Base-by-base conservation (phyloP, 73 alveolate species). In the Tetrahymena elliotti region DNA sequence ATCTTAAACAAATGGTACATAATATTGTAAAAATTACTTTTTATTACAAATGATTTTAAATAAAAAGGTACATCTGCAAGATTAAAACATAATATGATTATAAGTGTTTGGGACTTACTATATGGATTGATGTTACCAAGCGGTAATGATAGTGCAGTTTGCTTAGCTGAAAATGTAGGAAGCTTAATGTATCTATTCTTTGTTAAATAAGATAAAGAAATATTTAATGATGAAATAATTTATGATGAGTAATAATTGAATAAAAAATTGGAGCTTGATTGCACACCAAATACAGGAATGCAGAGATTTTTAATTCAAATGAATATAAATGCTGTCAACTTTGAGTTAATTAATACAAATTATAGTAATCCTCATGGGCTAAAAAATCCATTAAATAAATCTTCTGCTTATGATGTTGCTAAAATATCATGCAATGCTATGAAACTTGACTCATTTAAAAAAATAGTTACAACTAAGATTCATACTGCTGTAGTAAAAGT, bases 81-180 rank as follows among this genome's bases (percentile, higher is more conserved):
- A 35, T 96, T 98, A 34, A 96, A 96, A 41, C 83, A 97, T 35
- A 98, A 97, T 33, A 98, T 97, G 94, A 95, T 97, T 22, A 39
- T 97, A n/a, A 92, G 95, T 33, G 93, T 98, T 18, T 88, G 94
- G 54, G 99, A 98, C 53, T 94, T 98, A 24, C 95, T 98, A 82
- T 98, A 97, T 94, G 99, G 98, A 33, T 96, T 98, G 35, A 98
- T 98, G 99, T 96, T 98, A 37, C 99, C 99, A 35, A 95, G 98
- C 38, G 99, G 99, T 15, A 98, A 98, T 94, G 99, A 98, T 93
- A 98, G 99, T 31, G 99, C 99, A 16, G 94, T 96, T 4, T 37
- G 96, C 35, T 84, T 94, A 3, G 96, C 96, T 97, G 98, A 53
- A 93, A 96, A 37, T 97, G 97, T 98, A 95, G 98, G 95, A 8